Evolutionary conservation across 202 grass and related monocot genomes (phyloP), one percentile per base, ranked within the genome.

Genomic region (Setaria italica): DNA sequence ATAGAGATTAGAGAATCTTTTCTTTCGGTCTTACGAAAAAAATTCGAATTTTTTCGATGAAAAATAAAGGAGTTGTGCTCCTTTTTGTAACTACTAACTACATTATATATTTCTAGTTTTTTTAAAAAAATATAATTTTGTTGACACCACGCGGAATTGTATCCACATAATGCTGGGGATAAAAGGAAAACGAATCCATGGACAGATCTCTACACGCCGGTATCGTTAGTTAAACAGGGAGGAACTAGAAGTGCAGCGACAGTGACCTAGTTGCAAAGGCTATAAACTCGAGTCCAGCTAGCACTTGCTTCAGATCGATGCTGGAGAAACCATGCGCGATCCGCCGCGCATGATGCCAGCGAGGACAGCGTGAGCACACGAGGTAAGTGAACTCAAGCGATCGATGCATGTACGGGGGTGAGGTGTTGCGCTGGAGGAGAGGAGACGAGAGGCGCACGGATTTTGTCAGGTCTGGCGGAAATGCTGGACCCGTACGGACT

Each of bases 291-390:
- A 57, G 20, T 42, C 35, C 42, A 77, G 74, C 74, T 77, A 57
- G 50, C 33, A 57, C 12, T 60, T 6, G 62, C 62, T 54, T 11
- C 43, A 33, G 50, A 75, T 74, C 29, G 30, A 37, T 75, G 72
- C 7, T 13, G 14, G 72, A 5, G 72, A 75, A 56, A 32, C 32
- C 72, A 53, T n/a, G 72, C 56, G 9, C 20, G 57, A 59, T 59
- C 57, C 2, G 19, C 72, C 51, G 11, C 19, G 19, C 72, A 34
- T 76, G 53, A 76, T 59, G 73, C 53, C 73, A 76, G 73, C 73
- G 53, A 58, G 53, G 73, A 13, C 73, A 59, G 6, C 73, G 73
- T 76, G 51, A 41, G 1, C 3, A 11, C 71, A 1, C n/a, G 29
- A 72, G 68, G 67, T 45, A 25, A 25, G 25, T 25, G 25, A 25